Percentiles rank a stretch among this genome's conserved stretches.
Evolutionary conservation across 805 yeast genomes (phyloP).

Genomic region (Wickerhamiella australiensis): DNA sequence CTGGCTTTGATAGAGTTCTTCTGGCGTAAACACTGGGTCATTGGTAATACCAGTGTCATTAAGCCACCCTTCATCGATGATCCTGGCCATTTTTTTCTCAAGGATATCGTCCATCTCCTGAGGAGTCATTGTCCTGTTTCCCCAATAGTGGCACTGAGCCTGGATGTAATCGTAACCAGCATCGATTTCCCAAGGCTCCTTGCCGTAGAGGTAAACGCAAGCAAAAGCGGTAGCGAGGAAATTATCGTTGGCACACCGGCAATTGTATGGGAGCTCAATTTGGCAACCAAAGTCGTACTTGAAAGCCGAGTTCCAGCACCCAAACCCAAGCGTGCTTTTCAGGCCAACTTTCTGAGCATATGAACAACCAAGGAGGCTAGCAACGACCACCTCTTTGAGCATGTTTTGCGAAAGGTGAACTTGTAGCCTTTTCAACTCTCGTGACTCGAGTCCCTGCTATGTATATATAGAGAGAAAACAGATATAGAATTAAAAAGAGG

Average conservation of each 20-base stretch:
- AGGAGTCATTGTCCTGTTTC: slow-evolving; percentile 18
- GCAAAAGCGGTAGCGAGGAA: slow-evolving; percentile 26
- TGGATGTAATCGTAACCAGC: slow-evolving; percentile 23
- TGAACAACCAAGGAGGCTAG: not conserved
- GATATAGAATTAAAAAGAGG: not conserved
- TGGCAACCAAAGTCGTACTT: slow-evolving; percentile 27
- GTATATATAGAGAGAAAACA: not conserved
- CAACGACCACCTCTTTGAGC: not conserved
- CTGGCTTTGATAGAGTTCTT: slow-evolving; percentile 15
- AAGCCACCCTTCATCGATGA: slow-evolving; percentile 13
- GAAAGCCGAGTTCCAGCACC: slow-evolving; percentile 27
- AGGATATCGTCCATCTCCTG: slow-evolving; percentile 25
- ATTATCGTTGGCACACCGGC: slow-evolving; percentile 23
- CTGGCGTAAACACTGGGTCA: slow-evolving; percentile 19
- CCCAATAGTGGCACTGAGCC: slow-evolving; percentile 26
- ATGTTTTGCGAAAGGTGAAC: not conserved
- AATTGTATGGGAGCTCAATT: slow-evolving; percentile 18
- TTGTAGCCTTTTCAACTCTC: no score
- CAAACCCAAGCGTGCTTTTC: slow-evolving; percentile 24
- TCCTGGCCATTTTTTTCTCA: slow-evolving; percentile 20
- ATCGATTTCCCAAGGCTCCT: slow-evolving; percentile 16
- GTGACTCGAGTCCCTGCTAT: no score
- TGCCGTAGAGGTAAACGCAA: slow-evolving; percentile 23
- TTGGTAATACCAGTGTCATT: slow-evolving; percentile 4
- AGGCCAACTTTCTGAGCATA: slow-evolving; percentile 26